A percentile compares a stretch with the other conserved stretches of the same genome.
Conservation (phyloP, 2,329 filamentous ascomycete species). For the Pseudogymnoascus sp. region DNA sequence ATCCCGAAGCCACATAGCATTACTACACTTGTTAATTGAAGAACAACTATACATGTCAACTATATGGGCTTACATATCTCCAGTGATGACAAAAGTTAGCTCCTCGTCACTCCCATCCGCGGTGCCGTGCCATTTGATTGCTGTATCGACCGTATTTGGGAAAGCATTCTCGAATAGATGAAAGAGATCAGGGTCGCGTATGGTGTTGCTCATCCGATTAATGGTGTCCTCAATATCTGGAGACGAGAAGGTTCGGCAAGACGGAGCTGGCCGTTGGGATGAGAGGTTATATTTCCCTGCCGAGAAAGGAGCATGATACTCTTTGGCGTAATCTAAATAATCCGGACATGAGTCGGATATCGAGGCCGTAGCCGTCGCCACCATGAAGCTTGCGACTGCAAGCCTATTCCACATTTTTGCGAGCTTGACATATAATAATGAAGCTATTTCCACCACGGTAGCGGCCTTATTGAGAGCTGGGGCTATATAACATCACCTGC, state of each 20-base stretch:
- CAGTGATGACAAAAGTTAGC: slow-evolving; percentile 50
- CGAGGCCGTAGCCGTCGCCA: background rate
- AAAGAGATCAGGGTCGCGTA: slow-evolving; percentile 68
- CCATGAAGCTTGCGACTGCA: background rate
- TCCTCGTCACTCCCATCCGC: slow-evolving; percentile 52
- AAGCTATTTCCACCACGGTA: background rate
- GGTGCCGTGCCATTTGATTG: slow-evolving; percentile 59
- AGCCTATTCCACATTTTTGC: background rate
- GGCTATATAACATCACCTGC: slow-evolving; percentile 9
- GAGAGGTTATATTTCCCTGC: slow-evolving; percentile 67
- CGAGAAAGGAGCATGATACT: slow-evolving; percentile 61
- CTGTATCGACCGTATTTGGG: slow-evolving; percentile 68
- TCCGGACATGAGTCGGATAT: slow-evolving; percentile 45
- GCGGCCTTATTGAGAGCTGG: background rate
- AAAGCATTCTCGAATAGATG: slow-evolving; percentile 64
- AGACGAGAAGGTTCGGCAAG: slow-evolving; percentile 75
- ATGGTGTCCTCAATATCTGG: slow-evolving; percentile 70
- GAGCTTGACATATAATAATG: background rate
- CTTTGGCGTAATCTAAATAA: slow-evolving; percentile 51
- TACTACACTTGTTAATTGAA: slow-evolving; percentile 43
- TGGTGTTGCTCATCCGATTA: slow-evolving; percentile 54
- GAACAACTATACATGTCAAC: slow-evolving; percentile 43
- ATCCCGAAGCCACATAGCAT: slow-evolving; percentile 86
- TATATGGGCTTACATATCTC: slow-evolving; percentile 38
- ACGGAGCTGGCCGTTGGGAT: slow-evolving; percentile 65